phyloP scores from a whole-genome alignment of 305 asterid species.

The Ilex paraguariensis region DNA sequence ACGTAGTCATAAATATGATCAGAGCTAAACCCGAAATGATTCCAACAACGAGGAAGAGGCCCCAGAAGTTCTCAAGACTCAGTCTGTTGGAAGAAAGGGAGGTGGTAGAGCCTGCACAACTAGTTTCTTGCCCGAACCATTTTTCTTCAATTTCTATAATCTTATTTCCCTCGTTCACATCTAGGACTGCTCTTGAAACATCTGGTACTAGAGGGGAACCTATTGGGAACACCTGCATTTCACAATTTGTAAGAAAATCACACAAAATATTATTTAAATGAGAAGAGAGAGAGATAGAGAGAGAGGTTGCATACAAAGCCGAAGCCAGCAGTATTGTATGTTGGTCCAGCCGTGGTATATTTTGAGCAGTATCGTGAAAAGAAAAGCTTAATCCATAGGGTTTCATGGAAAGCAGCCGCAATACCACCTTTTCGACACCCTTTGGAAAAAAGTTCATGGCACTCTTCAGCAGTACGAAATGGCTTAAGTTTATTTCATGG shows the following conservation, averaged over 20 bases:
- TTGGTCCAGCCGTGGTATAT: background rate
- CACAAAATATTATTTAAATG: too few species aligned
- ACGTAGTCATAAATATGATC: background rate
- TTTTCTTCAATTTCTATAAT: constrained; percentile 26
- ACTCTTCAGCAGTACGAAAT: background rate
- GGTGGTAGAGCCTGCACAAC: constrained; percentile 15
- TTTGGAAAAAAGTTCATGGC: background rate
- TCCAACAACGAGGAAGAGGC: constrained; percentile 23
- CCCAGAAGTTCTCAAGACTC: constrained; percentile 29
- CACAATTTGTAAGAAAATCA: background rate
- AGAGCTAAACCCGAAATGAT: background rate
- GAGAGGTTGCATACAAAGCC: background rate
- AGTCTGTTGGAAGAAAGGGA: constrained; percentile 20
- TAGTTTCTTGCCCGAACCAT: constrained; percentile 24
- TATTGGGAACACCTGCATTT: constrained; percentile 34
- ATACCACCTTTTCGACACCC: background rate
- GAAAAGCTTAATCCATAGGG: background rate
- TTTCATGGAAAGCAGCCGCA: background rate
- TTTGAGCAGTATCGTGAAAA: background rate
- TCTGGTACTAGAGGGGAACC: constrained; percentile 39
- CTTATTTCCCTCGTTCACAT: constrained; percentile 29
- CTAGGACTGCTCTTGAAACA: constrained; percentile 34
- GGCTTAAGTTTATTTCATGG: background rate
- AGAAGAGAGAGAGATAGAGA: background rate
- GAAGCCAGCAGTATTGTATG: background rate